Conservation (phyloP, 2,329 filamentous ascomycete genomes). For the Botrytis aclada region DNA sequence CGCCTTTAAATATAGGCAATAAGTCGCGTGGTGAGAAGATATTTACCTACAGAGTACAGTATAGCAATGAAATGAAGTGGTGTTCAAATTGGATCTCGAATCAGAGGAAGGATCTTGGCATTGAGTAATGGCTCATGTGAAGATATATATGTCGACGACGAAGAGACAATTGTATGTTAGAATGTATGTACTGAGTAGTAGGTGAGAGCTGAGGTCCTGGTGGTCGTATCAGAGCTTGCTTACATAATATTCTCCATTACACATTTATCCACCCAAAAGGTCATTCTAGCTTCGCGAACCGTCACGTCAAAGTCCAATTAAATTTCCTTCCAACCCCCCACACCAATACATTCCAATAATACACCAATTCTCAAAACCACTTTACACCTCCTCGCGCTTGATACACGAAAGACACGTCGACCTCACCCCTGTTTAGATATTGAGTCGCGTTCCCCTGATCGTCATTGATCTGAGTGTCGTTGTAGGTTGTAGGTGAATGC, state of each 20-base stretch:
- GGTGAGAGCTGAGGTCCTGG: not conserved
- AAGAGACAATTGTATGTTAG: not conserved
- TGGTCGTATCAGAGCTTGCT: not conserved
- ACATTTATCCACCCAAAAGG: not conserved
- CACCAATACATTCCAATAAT: not conserved
- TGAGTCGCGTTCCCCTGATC: slow-evolving; percentile 27
- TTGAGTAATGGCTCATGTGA: not conserved
- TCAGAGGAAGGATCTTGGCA: not conserved
- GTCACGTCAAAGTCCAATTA: slow-evolving; percentile 15
- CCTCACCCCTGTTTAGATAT: slow-evolving; percentile 18
- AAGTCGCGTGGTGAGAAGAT: not conserved
- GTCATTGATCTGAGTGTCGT: slow-evolving; percentile 17
- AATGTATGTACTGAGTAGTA: no score
- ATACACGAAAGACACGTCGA: slow-evolving; percentile 30
- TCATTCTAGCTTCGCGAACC: not conserved
- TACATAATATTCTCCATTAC: not conserved
- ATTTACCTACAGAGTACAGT: not conserved
- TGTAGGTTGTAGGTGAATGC: not conserved
- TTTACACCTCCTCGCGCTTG: slow-evolving; percentile 27
- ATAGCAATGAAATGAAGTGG: not conserved
- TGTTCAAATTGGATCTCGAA: not conserved
- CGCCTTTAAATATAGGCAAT: not conserved
- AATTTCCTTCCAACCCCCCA: slow-evolving; percentile 12
- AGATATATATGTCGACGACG: not conserved
- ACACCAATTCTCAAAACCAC: slow-evolving; percentile 25